Base-by-base conservation (phyloP, 2,329 filamentous ascomycete genomes). In the Hirsutella thompsonii region DNA sequence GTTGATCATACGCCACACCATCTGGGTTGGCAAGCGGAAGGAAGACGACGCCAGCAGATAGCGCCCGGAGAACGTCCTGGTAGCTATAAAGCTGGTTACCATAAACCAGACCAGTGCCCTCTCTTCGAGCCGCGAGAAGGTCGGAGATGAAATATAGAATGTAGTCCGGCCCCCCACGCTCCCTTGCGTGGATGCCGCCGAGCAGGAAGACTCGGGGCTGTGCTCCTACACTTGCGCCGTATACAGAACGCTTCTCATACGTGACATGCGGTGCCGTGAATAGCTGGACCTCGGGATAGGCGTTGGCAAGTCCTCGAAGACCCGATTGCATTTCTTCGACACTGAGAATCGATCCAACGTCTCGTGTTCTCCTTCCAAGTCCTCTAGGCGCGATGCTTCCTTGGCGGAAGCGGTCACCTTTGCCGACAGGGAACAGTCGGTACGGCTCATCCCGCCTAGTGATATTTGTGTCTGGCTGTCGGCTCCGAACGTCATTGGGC, bases 111-210 rank as follows among this genome's bases (percentile, higher is more conserved):
- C 72, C 73, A 3, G 58, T 62, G 19, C 64, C 61, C 28, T 63
- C 57, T 49, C 67, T 63, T 47, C 69, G 62, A 16, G 74, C 74
- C 37, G 66, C 64, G 3, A 79, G 62, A 4, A 79, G 60, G 50
- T 79, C 74, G 0, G 70, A 59, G 23, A 76, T 60, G 57, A 74
- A 76, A 60, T 76, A 76, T 35, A 78, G 55, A 13, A 77, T 58
- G 44, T 70, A 63, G 50, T 79, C 74, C 0, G 73, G 64, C 0
- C 66, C 69, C 20, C 73, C 74, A 9, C 74, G 68, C 55, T 79
- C 74, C 20, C 74, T 69, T 8, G 74, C 70, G 48, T 78, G 74
- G 37, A 76, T 66, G 20, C 62, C 70, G 34, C 66, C 67, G 44
- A 69, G 69, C 42, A 79, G 56, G 50, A 71, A 72, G 21, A 74